Percentiles rank a stretch among this genome's conserved stretches.
These are phyloP conservation scores for Exophiala alcalophila DNA, from an alignment of 2,329 filamentous ascomycete genomes.

Conservation along the genomic window DNA sequence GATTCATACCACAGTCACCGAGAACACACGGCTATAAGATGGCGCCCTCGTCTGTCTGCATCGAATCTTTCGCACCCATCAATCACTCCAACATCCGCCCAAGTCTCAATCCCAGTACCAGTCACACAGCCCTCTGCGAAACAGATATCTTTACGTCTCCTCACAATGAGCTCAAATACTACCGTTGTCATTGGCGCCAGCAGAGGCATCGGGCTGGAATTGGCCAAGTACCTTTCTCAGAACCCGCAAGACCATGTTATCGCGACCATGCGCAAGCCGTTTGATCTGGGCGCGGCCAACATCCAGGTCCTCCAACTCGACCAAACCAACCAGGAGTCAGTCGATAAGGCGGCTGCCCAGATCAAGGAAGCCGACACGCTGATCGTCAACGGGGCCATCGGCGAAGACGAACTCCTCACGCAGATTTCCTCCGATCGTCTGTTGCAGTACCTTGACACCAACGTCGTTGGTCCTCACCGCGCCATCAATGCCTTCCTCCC, in stretches of 20 bases:
- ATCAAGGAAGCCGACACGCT: constrained; percentile 12
- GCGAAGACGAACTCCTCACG: constrained; percentile 15
- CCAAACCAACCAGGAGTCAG: constrained; percentile 8
- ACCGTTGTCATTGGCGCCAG: constrained; percentile 15
- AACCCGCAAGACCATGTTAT: constrained; percentile 9
- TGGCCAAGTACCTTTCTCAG: constrained; percentile 6
- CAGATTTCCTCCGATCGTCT: constrained; percentile 34
- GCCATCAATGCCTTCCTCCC: constrained; percentile 11
- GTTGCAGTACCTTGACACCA: constrained; percentile 69
- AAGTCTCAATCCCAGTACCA: neutral
- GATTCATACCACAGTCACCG: too few species aligned
- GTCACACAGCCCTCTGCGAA: too few species aligned
- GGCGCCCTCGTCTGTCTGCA: neutral
- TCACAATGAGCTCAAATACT: constrained; percentile 6
- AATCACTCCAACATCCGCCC: neutral
- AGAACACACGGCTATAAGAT: constrained; percentile 7
- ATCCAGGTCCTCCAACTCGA: constrained; percentile 12
- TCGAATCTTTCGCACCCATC: neutral
- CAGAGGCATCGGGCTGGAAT: constrained; percentile 10
- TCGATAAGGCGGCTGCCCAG: constrained; percentile 3
- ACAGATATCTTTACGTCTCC: too few species aligned
- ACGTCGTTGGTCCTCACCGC: constrained; percentile 54
- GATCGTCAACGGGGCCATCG: constrained; percentile 15
- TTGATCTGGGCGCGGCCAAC: constrained; percentile 4
- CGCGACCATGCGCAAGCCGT: constrained; percentile 15